Percentiles rank a stretch among this genome's conserved stretches.
phyloP scores from a whole-genome alignment of 2,329 filamentous ascomycete genomes.

The Fusarium clavum region DNA sequence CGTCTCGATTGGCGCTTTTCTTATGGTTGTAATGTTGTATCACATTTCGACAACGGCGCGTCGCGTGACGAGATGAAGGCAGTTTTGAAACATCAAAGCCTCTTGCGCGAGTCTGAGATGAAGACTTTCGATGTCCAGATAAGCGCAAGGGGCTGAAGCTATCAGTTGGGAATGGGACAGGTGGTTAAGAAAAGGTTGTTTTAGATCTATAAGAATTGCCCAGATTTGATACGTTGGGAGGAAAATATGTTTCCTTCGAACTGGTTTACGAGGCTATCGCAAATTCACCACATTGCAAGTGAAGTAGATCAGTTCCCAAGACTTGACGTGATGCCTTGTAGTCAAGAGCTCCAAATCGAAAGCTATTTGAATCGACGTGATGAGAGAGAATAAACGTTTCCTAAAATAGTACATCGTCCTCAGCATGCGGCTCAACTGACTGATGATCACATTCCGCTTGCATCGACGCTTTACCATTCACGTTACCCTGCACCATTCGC shows the following conservation, averaged over 20 bases:
- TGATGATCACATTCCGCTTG: not conserved
- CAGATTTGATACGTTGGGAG: not conserved
- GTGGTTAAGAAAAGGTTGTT: too few species aligned
- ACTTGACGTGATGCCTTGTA: not conserved
- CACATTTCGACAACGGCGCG: not conserved
- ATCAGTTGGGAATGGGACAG: too few species aligned
- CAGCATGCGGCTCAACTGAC: not conserved
- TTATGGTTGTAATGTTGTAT: too few species aligned
- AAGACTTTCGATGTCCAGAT: too few species aligned
- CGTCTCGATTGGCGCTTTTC: not conserved
- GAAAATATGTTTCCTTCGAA: too few species aligned
- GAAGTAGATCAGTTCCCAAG: not conserved
- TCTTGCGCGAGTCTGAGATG: too few species aligned
- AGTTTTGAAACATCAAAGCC: not conserved
- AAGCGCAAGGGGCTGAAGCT: too few species aligned
- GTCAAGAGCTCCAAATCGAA: fast-evolving
- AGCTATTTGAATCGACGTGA: not conserved
- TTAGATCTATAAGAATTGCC: not conserved
- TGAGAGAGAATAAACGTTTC: not conserved
- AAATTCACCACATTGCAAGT: fast-evolving
- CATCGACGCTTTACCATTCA: conserved; percentile 11
- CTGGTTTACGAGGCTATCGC: fast-evolving
- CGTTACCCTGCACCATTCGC: conserved; percentile 18
- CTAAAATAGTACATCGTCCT: not conserved
- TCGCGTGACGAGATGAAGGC: not conserved